Evolutionary conservation across 305 asterid species (phyloP), one percentile per base, ranked within the genome.

Genomic region (Solanum chacoense): DNA sequence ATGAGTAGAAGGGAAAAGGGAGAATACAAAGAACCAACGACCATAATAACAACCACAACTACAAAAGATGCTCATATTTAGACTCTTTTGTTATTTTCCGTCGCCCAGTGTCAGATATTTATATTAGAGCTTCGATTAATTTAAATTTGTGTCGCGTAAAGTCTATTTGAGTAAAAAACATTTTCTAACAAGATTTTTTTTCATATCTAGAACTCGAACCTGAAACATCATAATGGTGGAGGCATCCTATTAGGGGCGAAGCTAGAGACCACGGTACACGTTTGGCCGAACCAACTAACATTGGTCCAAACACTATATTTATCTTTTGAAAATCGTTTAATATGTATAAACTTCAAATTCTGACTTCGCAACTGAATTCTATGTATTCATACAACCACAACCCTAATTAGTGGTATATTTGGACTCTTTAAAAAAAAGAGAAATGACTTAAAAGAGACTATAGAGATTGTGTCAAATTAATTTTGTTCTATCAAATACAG

Each of bases 51-150:
- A 86, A 37, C 75, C 83, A 87, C 91, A 94, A 92, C 93, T 83
- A 91, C 80, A 90, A 91, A 91, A 91, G 93, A 91, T 92, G 93
- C 93, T 79, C 75, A 74, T 88, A 10, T 40, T 38, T 67, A 45
- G 69, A 71, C 89, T 87, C 38, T 69, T 75, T 75, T 34, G 81
- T 34, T 75, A n/a, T 75, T 74, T 74, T 5, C 0, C 2, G 1
- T 1, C 0, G 45, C 0, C 4, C 1, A 18, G 0, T 2, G 2
- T 18, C 7, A 0, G 1, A 2, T 75, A 74, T 8, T 32, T 20
- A 1, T 32, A 74, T 74, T 32, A 8, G 4, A 69, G 20, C 3
- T 69, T 11, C 14, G 6, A 26, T 12, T 26, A 26, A 69, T 69
- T 11, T 11, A 26, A 69, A 73, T 16, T 73, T 5, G 0, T 11